Evolutionary conservation across 371 early-diverging fungal genomes (phyloP), one percentile per base, ranked within the genome.

Genomic region (Mortierella sp.): DNA sequence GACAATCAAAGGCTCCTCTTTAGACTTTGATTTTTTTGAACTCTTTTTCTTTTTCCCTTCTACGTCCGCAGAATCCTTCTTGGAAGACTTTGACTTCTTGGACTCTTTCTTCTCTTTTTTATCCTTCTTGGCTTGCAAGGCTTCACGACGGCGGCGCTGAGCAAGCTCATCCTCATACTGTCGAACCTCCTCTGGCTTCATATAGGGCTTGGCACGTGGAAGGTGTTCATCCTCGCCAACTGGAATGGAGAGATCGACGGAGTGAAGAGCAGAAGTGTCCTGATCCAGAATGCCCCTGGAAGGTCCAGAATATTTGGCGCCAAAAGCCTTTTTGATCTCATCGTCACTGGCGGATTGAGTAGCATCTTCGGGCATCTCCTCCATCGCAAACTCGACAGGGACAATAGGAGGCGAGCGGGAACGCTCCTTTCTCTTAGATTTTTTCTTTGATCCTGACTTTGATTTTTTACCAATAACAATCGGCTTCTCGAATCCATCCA

Each of bases 331-430:
- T 42, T 65, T 65, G 54, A 61, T 47, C 32, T 73, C 77, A 22
- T 83, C 84, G 10, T 89, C 89, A 34, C 86, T 86, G 17, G 83
- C 89, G 9, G 88, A 87, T 6, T 82, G 60, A 4, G 75, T 85
- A 10, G 89, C 92, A 69, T 89, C 84, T 65, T 91, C 92, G 1
- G 92, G 92, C 88, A 90, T 89, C 64, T 91, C 92, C 57, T 89
- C 92, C 34, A 86, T 85, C 2, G 89, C 90, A 76, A 89, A 88
- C 62, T 71, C 77, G 2, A 89, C 83, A 17, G 90, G 87, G 2
- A 80, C 60, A 3, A 83, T 85, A 8, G 86, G 79, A 15, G 86
- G 85, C 2, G 86, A 82, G 1, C 84, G 68, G 12, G 73, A 70
- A 28, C 76, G 66, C 45, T 83, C 83, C 1, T 72, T 62, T 58